Base-by-base conservation (phyloP, 2,329 filamentous ascomycete genomes). In the Fusarium agapanthi region DNA sequence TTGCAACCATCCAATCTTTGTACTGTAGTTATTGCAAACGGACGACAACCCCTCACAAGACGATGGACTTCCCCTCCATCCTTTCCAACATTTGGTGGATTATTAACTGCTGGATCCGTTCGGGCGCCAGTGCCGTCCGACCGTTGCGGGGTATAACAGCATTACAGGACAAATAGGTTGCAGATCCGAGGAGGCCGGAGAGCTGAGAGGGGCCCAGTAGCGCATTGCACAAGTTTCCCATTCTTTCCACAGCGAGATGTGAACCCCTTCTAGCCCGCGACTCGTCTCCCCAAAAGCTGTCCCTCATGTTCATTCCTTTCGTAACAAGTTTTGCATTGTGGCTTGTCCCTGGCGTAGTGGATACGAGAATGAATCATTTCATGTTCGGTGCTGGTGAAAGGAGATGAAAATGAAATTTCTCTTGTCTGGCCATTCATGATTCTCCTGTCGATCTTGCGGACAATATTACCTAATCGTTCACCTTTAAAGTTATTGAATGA, bases 141-240 rank as follows among this genome's bases (percentile, higher is more conserved):
- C 75, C 76, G 69, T 74, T 77, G 75, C 75, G 76, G 76, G 76
- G 75, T 76, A 73, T 67, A 65, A 61, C 60, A 71, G 61, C 35
- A 65, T 54, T 61, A 56, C 59, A 74, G 61, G 71, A 74, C 75
- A 77, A 77, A 77, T 76, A 62, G 75, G 72, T 75, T 75, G 69
- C 65, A 71, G 69, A 77, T 71, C 75, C 75, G 75, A 77, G 51
- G 55, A 64, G 61, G 40, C 75, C 71, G 75, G 72, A 75, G 59
- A 59, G 35, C 57, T 67, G 43, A 55, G 73, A 69, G 65, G 71
- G 75, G 71, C 48, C 38, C 41, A 67, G 44, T 74, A 74, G 72
- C 60, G 58, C 41, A 45, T 55, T 41, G 67, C 56, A 47, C 61
- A 40, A 56, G 65, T 71, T 76, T 73, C 74, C 74, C 59, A 70